Evolutionary conservation across 2,329 filamentous ascomycete genomes (phyloP).

Genomic region (Pseudohalonectria lignicola): DNA sequence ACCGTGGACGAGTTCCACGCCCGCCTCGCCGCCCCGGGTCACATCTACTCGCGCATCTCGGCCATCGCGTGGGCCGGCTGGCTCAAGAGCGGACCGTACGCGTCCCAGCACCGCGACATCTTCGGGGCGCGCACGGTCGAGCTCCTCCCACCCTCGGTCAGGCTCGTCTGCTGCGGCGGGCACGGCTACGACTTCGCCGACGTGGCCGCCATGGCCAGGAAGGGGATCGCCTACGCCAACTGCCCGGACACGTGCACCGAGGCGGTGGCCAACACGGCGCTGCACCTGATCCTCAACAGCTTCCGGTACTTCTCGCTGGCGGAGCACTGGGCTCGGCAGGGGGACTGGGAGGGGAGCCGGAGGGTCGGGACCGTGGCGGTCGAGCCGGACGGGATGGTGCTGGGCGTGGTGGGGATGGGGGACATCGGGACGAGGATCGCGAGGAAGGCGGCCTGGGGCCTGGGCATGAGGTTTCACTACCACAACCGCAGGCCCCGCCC

Average conservation of each 20-base stretch:
- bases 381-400: constrained; percentile 14
- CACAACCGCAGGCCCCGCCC: constrained; percentile 13
- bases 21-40: constrained; percentile 15
- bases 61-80: constrained; percentile 19
- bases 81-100: constrained; percentile 18
- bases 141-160: constrained; percentile 9
- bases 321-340: constrained; percentile 10
- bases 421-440: constrained; percentile 20
- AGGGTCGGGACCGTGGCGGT: constrained; percentile 10
- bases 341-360: constrained; percentile 7
- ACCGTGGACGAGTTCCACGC: constrained; percentile 11
- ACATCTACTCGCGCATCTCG: constrained; percentile 14
- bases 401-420: constrained; percentile 23
- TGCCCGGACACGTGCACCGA: constrained; percentile 16
- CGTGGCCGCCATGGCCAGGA: constrained; percentile 9
- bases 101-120: constrained; percentile 13
- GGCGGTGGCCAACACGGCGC: constrained; percentile 16
- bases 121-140: constrained; percentile 12
- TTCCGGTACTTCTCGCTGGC: constrained; percentile 14
- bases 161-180: constrained; percentile 14
- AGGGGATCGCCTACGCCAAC: constrained; percentile 18
- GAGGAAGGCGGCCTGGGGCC: constrained; percentile 12
- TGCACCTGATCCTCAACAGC: constrained; percentile 12
- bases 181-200: constrained; percentile 18
- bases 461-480: constrained; percentile 22